phyloP scores from a whole-genome alignment of 2,329 filamentous ascomycete genomes.

The Fusarium pseudoanthophilum region DNA sequence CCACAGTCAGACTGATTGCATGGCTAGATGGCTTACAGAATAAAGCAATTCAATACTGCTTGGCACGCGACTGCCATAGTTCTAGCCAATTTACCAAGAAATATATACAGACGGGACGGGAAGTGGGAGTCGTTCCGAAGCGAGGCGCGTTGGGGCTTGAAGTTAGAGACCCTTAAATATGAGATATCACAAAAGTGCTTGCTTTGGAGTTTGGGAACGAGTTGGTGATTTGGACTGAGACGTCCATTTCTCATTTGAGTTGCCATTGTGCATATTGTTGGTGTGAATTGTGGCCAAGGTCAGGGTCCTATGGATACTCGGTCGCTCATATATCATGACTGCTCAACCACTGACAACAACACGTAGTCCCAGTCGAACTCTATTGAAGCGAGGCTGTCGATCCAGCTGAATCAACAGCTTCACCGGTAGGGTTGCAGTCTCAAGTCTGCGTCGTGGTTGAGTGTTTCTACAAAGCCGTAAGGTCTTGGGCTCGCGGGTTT shows the following conservation, averaged over 20 bases:
- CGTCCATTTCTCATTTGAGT: background rate
- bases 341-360: background rate
- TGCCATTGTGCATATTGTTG: background rate
- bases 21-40: background rate
- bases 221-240: background rate
- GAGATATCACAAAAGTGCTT: background rate
- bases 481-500: background rate
- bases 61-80: background rate
- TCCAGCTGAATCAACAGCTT: background rate
- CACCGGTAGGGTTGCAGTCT: background rate
- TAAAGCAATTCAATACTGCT: background rate
- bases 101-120: background rate
- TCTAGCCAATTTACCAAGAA: background rate
- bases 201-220: background rate
- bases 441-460: background rate
- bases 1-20: slow-evolving; percentile 5
- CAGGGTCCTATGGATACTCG: background rate
- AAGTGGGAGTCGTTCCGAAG: slow-evolving; percentile 9
- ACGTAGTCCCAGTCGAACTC: background rate
- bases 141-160: background rate
- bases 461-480: background rate
- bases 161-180: background rate
- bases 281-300: background rate
- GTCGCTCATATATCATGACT: background rate
- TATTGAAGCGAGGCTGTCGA: background rate